Percentiles rank a stretch among this genome's conserved stretches.
Evolutionary conservation across 1,139 yeast genomes (phyloP).

Genomic region (Candida tunisiensis): DNA sequence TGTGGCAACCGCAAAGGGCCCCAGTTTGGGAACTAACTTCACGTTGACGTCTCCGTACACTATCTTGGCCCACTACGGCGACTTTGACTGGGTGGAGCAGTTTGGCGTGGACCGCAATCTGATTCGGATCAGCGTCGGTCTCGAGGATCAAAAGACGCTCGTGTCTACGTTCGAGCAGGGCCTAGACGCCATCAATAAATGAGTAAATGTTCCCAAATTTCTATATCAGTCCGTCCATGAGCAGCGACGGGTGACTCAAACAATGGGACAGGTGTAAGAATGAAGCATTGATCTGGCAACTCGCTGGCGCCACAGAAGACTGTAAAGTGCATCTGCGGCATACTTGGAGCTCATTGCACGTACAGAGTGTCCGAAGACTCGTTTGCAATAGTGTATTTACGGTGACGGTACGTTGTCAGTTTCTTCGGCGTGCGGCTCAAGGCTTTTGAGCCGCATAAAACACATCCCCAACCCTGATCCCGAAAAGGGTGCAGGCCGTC

Average conservation of each 20-base stretch:
- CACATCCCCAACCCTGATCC: too few relatives aligned
- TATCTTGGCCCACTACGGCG: conserved; percentile 73
- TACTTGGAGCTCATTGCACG: too few relatives aligned
- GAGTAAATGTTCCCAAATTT: conserved; percentile 11
- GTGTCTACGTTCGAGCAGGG: conserved; percentile 23
- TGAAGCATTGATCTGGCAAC: too few relatives aligned
- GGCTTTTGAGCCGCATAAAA: too few relatives aligned
- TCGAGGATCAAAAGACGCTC: conserved; percentile 26
- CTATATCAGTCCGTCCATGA: conserved; percentile 11
- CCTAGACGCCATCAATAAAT: conserved; percentile 9
- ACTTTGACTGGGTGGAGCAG: conserved; percentile 61
- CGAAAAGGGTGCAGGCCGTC: too few relatives aligned
- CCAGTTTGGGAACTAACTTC: conserved; percentile 86
- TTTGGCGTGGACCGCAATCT: conserved; percentile 78
- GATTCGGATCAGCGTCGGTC: conserved; percentile 73
- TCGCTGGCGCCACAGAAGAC: too few relatives aligned
- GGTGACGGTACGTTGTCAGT: too few relatives aligned
- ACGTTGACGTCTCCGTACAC: conserved; percentile 88
- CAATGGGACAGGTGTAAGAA: too few relatives aligned
- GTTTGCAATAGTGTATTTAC: too few relatives aligned
- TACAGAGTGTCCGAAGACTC: too few relatives aligned
- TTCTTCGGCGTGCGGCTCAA: too few relatives aligned
- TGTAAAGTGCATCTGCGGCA: too few relatives aligned
- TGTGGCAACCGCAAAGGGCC: conserved; percentile 72
- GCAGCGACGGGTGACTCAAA: conserved; percentile 14